Conservation (phyloP, 2,329 filamentous ascomycete genomes). For the Lasiodiplodia sp. region DNA sequence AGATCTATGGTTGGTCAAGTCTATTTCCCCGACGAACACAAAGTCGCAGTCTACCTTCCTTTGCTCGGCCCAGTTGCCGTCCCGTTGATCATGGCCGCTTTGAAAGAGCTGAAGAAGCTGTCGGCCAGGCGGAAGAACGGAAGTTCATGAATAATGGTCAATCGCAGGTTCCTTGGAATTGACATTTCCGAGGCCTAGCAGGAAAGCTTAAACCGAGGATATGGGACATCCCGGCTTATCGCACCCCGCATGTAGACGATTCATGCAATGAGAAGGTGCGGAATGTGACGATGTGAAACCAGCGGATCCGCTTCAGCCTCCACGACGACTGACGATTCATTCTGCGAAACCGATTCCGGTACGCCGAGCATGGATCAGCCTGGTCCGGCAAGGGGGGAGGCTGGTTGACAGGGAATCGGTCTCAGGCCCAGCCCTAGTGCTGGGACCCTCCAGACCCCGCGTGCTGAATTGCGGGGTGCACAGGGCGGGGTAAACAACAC, state of each 20-base stretch:
- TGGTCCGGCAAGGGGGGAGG: background rate
- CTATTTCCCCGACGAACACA: constrained; percentile 98
- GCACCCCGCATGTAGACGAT: background rate
- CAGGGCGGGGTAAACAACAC: constrained; percentile 7
- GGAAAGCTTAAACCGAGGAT: background rate
- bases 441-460: constrained; percentile 13
- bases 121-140: constrained; percentile 8
- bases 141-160: constrained; percentile 2
- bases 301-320: constrained; percentile 15
- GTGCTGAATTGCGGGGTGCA: constrained; percentile 8
- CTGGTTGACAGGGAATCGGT: constrained; percentile 3
- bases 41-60: constrained; percentile 93
- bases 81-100: constrained; percentile 80
- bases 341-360: background rate
- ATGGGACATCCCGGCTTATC: background rate
- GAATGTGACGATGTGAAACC: background rate
- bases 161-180: background rate
- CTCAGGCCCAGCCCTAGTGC: constrained; percentile 1
- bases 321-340: no score
- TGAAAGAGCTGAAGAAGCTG: constrained; percentile 77
- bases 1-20: constrained; percentile 99
- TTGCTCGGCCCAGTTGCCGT: constrained; percentile 90
- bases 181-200: background rate
- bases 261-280: background rate
- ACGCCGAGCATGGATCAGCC: constrained; percentile 3